These are phyloP conservation scores for Raphanus sativus DNA, from an alignment of 345 rosid genomes.

Conservation along the genomic window DNA sequence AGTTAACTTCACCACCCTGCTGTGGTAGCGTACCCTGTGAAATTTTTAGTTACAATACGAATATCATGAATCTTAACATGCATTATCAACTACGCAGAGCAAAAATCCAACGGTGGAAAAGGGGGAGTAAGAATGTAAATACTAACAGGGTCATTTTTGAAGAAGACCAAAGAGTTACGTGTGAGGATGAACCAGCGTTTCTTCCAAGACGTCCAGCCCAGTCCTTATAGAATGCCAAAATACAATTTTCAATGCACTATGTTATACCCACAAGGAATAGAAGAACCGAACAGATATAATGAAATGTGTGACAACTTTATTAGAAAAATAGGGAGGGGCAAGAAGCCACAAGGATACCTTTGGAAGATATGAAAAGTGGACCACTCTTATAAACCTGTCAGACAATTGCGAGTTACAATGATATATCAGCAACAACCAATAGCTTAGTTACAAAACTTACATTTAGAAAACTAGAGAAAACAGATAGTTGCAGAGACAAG, in stretches of 20 bases:
- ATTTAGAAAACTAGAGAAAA: constrained; percentile 13
- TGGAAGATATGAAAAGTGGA: constrained; percentile 94
- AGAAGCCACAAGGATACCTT: constrained; percentile 61
- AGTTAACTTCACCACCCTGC: constrained; percentile 90
- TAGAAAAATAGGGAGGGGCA: constrained; percentile 5
- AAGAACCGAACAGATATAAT: neutral
- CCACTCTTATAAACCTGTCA: constrained; percentile 96
- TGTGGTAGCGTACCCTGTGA: constrained; percentile 87
- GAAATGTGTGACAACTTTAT: constrained; percentile 18
- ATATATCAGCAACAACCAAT: constrained; percentile 9
- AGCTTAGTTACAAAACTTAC: neutral
- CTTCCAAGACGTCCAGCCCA: constrained; percentile 99
- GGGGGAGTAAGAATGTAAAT: constrained; percentile 4
- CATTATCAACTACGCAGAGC: neutral
- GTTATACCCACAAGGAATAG: neutral
- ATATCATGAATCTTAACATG: constrained; percentile 18
- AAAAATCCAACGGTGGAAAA: constrained; percentile 7
- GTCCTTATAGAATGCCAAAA: constrained; percentile 47
- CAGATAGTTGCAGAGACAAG: neutral
- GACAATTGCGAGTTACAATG: constrained; percentile 6
- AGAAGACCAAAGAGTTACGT: constrained; percentile 96
- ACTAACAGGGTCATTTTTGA: constrained; percentile 97
- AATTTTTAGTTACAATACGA: constrained; percentile 5
- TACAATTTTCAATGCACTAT: constrained; percentile 6
- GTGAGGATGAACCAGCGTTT: constrained; percentile 98